Evolutionary conservation across 192 early-diverging fungal genomes (phyloP), one percentile per base, ranked within the genome.

Genomic region (Gigaspora rosea): DNA sequence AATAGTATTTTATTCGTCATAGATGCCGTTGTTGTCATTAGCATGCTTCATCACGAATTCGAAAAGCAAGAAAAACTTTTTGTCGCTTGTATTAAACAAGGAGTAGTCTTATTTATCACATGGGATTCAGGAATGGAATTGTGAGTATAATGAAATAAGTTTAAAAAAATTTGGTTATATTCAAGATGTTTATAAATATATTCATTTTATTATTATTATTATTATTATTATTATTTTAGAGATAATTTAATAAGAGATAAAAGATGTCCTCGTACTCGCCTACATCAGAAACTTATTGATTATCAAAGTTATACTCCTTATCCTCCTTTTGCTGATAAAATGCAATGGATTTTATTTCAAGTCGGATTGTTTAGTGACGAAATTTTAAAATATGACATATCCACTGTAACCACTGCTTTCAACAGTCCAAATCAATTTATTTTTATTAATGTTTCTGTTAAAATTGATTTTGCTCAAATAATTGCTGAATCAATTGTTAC

Each of bases 361-460:
- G 63, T 65, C 18, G 63, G 63, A 18, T 16, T 65, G 10, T 65
- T 65, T 41, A 35, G 18, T 41, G 18, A 8, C 9, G 36, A 65
- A n/a, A 46, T 36, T 8, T 18, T 65, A 18, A 33, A 65, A 18
- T 41, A 8, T n/a, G 63, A 65, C 36, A 65, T 65, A 10, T 65
- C 63, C 16, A 65, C 63, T 46, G 36, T 65, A 1, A 65, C 63
- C 2, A 41, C 63, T 9, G 18, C 63, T 41, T 65, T 65, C 2
- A 65, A 65, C 36, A 41, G 33, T 9, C 63, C 63, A n/a, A 65
- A 41, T 65, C 63, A 65, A 16, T 65, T 41, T 36, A 65, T 65
- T 8, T 65, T 65, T 16, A 9, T 65, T 18, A 65, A 65, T 65
- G 63, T 65, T 18, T 41, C 63, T 1, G 63, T 65, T 7, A 65